Base-by-base conservation (phyloP, 129 eudicot species). In the Kitagawia praeruptora region DNA sequence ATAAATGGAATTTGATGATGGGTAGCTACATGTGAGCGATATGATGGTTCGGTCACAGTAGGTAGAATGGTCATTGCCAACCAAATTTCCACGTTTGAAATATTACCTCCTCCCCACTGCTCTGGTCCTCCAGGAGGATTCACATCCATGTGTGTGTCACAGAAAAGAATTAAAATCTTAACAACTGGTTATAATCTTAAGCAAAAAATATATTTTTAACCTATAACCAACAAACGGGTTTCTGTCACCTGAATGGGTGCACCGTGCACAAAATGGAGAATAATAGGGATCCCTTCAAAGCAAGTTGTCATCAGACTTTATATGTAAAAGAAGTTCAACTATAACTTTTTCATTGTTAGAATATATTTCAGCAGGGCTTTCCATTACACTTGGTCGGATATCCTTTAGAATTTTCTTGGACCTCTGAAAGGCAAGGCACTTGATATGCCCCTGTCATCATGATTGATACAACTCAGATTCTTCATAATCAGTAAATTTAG, bases 181-280 rank as follows among this genome's bases (percentile, higher is more conserved):
- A 38, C 39, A 86, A 79, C 79, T 77, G 64, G 66, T 80, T 76
- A 53, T 75, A 74, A 66, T 31, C 34, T 31, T 31, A 31, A 31
- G 34, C 34, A 31, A 31, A 31, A 31, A 31, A 31, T 31, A 80
- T 80, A 76, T 61, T 76, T 84, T 82, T 76, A 84, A 84, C 88
- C 90, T 84, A 67, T 89, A 89, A 49, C 93, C 90, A 80, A 90
- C 93, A 89, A 77, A 89, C 38, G 81, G 89, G 77, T 89, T 89
- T 45, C 88, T 90, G 76, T 86, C 93, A 82, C 88, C 83, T 27
- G 77, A 84, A 78, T 86, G 90, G 67, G n/a, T 80, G 85, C 74
- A 89, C 76, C 64, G 67, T 80, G 85, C 74, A 89, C 76, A 72
- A 69, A 40, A 58, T 82, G 88, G 53, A 48, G 53, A 48, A 13